Percentiles rank a stretch among this genome's conserved stretches.
phyloP scores from a whole-genome alignment of 1,284 basidiomycete species.

The Dichomitus squalens region DNA sequence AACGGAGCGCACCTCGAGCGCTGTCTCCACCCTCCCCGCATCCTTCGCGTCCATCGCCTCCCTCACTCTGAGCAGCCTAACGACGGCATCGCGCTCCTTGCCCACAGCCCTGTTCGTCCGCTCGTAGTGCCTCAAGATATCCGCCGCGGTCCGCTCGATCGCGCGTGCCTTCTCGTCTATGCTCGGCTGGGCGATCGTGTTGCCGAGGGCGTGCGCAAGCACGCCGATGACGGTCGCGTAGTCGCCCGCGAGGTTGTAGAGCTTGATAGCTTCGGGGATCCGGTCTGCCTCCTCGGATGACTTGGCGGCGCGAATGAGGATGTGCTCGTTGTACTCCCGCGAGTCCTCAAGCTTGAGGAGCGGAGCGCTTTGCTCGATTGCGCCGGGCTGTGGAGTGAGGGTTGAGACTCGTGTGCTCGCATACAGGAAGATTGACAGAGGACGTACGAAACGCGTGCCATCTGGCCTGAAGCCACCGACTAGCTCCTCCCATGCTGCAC shows the following conservation, averaged over 20 bases:
- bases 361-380: conserved; percentile 82
- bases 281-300: conserved; percentile 79
- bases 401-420: not conserved
- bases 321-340: conserved; percentile 79
- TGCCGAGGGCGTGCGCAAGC: conserved; percentile 89
- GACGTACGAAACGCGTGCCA: conserved; percentile 83
- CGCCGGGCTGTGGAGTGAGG: conserved; percentile 61
- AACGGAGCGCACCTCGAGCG: conserved; percentile 69
- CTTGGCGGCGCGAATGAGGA: conserved; percentile 82
- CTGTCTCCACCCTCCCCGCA: conserved; percentile 72
- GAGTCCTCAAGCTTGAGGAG: conserved; percentile 77
- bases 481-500: conserved; percentile 85
- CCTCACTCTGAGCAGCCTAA: conserved; percentile 80
- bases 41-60: conserved; percentile 82
- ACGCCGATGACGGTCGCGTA: conserved; percentile 88
- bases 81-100: conserved; percentile 77
- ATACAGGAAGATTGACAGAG: not conserved
- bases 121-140: conserved; percentile 89
- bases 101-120: conserved; percentile 75
- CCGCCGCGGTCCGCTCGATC: conserved; percentile 78
- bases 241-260: conserved; percentile 95
- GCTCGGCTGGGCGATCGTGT: conserved; percentile 72
- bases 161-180: conserved; percentile 68
- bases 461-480: conserved; percentile 91
- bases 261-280: conserved; percentile 89